Evolutionary conservation across 176 grass and related monocot genomes (phyloP), one percentile per base, ranked within the genome.

Genomic region (Oryza meyeriana): DNA sequence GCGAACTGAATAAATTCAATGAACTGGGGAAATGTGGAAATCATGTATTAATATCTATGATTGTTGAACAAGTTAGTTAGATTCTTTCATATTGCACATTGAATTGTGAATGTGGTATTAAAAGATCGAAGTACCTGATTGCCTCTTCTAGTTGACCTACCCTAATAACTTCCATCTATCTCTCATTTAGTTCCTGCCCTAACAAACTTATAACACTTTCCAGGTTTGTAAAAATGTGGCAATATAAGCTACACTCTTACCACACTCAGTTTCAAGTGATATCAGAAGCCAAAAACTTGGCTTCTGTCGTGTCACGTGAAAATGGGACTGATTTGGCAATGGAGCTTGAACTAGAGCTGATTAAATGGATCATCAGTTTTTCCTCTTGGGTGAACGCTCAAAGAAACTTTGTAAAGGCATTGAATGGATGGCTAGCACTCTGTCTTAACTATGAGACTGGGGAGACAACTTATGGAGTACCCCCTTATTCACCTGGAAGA

Each of bases 161-260:
- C 38, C 31, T 9, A 4, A 40, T 75, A 40, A 35, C 35, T 52
- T 69, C 1, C 4, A 55, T 63, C 40, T 41, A 36, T 20, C n/a
- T 67, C 30, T 71, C 55, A 58, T 45, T 33, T 4, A 27, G 14
- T 81, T 20, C 52, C 40, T 58, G 12, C n/a, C 12, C 8, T 77
- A 72, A 74, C 34, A 74, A 47, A 64, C 22, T 69, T 10, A 22
- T n/a, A 20, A 85, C 36, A 74, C 14, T 75, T 85, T 82, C 35
- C 89, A 99, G 97, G 82, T 95, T 94, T 85, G 67, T 58, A 8
- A 87, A 82, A 77, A 94, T 99, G 97, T 99, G 97, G 97, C 79
- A 79, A 76, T 74, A 86, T 36, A 95, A 94, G 85, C 77, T 95
- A 17, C 77, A 92, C 29, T 94, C 77, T 10, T 94, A 96, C 80